Evolutionary conservation across 768 basidiomycete genomes (phyloP).

Genomic region (Exidia glandulosa): DNA sequence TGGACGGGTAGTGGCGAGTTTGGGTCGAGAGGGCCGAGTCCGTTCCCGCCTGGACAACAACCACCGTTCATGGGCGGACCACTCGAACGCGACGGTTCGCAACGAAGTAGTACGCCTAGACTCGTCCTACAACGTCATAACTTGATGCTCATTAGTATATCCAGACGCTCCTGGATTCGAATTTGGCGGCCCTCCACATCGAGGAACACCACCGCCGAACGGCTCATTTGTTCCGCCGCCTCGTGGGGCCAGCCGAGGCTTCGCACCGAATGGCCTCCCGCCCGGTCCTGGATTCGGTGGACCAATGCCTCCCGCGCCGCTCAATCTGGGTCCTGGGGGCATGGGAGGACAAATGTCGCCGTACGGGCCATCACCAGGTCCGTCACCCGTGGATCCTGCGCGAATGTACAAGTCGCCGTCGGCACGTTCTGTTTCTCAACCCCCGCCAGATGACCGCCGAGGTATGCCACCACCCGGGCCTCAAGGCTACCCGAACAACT

Average conservation of each 20-base stretch:
- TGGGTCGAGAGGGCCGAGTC: background rate
- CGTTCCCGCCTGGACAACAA: background rate
- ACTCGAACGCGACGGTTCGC: background rate
- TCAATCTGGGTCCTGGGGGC: background rate
- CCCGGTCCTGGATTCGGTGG: constrained; percentile 3
- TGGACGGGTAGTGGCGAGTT: background rate
- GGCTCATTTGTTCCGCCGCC: background rate
- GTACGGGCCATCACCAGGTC: background rate
- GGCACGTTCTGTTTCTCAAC: constrained; percentile 2
- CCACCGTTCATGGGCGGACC: background rate
- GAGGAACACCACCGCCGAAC: constrained; percentile 1
- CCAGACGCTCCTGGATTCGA: background rate
- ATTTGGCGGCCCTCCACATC: background rate
- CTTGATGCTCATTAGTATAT: background rate
- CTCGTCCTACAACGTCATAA: background rate
- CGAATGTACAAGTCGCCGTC: constrained; percentile 3
- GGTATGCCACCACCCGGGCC: background rate
- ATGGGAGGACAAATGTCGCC: background rate
- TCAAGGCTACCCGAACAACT: background rate
- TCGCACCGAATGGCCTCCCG: background rate
- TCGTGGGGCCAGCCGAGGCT: background rate
- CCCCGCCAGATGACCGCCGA: background rate
- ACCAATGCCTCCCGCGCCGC: constrained; percentile 30
- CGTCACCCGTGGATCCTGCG: background rate
- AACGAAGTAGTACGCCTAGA: background rate